Conservation (phyloP, 495 filamentous ascomycete species). For the Lichenothelia convexa region DNA sequence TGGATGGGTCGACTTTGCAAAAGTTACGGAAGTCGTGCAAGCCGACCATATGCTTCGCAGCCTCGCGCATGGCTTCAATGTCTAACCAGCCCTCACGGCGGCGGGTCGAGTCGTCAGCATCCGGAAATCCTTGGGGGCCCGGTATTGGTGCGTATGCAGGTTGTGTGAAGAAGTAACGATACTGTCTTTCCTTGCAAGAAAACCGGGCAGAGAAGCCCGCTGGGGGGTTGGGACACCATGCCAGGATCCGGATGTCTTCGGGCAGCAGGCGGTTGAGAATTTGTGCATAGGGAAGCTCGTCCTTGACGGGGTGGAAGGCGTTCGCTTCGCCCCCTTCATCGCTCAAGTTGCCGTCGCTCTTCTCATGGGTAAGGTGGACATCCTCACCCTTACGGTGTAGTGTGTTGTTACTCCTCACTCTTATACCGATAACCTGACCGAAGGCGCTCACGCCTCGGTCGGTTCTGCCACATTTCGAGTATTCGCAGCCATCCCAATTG, state of each 20-base stretch:
- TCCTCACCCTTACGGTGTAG: constrained; percentile 11
- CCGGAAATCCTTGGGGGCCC: constrained; percentile 3
- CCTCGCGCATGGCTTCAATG: constrained; percentile 69
- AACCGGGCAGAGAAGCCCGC: constrained; percentile 78
- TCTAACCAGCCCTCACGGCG: constrained; percentile 42
- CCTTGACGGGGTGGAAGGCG: constrained; percentile 51
- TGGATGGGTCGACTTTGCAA: constrained; percentile 73
- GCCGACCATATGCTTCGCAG: constrained; percentile 61
- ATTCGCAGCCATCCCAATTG: constrained; percentile 66
- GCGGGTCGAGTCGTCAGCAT: background rate
- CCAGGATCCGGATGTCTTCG: constrained; percentile 70
- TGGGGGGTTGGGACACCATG: constrained; percentile 78
- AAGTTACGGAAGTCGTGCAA: constrained; percentile 92
- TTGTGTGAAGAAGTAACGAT: constrained; percentile 94
- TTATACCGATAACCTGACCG: constrained; percentile 76
- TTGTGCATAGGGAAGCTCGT: constrained; percentile 68
- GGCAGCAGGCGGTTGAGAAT: constrained; percentile 77
- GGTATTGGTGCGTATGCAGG: constrained; percentile 57
- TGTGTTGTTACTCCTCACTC: constrained; percentile 62
- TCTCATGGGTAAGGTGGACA: constrained; percentile 4
- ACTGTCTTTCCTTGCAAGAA: constrained; percentile 72
- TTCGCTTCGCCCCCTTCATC: constrained; percentile 14
- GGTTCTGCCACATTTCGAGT: constrained; percentile 86
- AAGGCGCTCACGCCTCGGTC: constrained; percentile 91
- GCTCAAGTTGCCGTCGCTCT: background rate